Conservation (phyloP, 306 rosid genomes). For the Luffa acutangula region DNA sequence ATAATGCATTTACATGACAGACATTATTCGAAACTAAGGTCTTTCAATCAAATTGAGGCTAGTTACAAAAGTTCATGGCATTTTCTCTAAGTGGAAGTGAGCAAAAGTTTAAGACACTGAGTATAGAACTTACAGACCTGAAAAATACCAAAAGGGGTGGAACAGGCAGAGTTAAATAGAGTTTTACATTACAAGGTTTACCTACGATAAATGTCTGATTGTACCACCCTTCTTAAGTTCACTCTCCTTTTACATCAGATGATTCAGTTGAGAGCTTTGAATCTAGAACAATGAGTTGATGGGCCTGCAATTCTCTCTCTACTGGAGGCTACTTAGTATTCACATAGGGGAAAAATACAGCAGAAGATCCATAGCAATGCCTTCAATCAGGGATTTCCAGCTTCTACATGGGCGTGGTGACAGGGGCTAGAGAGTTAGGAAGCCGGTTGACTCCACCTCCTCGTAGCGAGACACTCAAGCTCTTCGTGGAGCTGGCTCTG, state of each 20-base stretch:
- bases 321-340: background rate
- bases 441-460: constrained; percentile 84
- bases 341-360: constrained; percentile 3
- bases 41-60: background rate
- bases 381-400: constrained; percentile 23
- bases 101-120: background rate
- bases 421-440: constrained; percentile 64
- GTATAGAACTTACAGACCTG: background rate
- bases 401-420: constrained; percentile 38
- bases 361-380: background rate
- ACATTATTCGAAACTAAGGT: background rate
- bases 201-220: background rate
- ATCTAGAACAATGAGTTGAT: background rate
- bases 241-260: background rate
- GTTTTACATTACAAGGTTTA: background rate
- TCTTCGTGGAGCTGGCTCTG: constrained; percentile 63
- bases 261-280: background rate
- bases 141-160: background rate
- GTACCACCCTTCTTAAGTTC: background rate
- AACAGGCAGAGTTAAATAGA: constrained; percentile 3
- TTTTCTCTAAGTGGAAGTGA: background rate
- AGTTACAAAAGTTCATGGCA: background rate
- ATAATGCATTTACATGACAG: background rate
- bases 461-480: constrained; percentile 51
- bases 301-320: background rate